Evolutionary conservation across 768 basidiomycete genomes (phyloP).

Genomic region (Udeniomyces megalosporus): DNA sequence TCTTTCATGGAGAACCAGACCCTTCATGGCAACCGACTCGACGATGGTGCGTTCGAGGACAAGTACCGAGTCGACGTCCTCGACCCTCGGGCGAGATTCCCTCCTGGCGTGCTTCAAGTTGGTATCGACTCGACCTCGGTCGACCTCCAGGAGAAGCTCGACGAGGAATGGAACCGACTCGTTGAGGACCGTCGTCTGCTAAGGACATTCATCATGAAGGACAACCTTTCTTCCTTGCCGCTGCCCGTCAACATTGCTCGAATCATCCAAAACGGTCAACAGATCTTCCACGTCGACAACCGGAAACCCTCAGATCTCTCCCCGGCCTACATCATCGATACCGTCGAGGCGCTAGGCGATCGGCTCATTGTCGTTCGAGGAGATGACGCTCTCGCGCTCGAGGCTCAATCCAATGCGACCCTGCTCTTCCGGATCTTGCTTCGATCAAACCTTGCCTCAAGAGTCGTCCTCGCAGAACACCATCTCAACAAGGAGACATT

Average conservation of each 20-base stretch:
- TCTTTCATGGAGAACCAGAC: slow-evolving; percentile 92
- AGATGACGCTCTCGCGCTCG: slow-evolving; percentile 50
- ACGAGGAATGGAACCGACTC: slow-evolving; percentile 55
- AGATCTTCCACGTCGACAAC: slow-evolving; percentile 92
- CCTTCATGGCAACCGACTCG: slow-evolving; percentile 74
- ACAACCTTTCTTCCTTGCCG: slow-evolving; percentile 57
- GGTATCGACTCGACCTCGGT: slow-evolving; percentile 72
- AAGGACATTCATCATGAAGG: slow-evolving; percentile 63
- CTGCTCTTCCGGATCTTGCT: slow-evolving; percentile 86
- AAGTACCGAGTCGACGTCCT: slow-evolving; percentile 82
- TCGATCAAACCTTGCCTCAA: slow-evolving; percentile 69
- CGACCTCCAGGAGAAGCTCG: slow-evolving; percentile 67
- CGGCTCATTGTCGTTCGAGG: slow-evolving; percentile 79
- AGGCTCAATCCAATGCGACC: slow-evolving; percentile 77
- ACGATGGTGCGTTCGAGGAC: slow-evolving; percentile 67
- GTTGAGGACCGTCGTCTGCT: slow-evolving; percentile 58
- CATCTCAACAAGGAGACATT: slow-evolving; percentile 86
- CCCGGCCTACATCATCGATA: slow-evolving; percentile 68
- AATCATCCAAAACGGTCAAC: slow-evolving; percentile 83
- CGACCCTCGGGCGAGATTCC: slow-evolving; percentile 55
- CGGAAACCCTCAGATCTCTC: slow-evolving; percentile 86
- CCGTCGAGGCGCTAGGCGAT: slow-evolving; percentile 54
- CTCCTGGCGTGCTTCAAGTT: slow-evolving; percentile 62
- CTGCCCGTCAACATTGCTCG: slow-evolving; percentile 91
- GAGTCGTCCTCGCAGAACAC: slow-evolving; percentile 71